Conservation (phyloP, 2,329 filamentous ascomycete species). For the Epicoccum nigrum region DNA sequence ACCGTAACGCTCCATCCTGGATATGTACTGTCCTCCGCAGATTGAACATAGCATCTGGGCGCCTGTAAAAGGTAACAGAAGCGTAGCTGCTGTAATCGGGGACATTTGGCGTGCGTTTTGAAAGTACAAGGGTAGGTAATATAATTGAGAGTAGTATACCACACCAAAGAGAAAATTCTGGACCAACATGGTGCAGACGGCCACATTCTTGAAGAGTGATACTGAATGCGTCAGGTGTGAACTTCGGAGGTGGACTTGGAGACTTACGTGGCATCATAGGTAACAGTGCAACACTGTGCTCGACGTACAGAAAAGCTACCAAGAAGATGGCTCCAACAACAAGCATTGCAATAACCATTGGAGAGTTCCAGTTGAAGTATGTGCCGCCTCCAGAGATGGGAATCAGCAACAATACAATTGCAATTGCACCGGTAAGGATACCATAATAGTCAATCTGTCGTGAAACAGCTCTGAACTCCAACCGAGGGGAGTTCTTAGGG, state of each 20-base stretch:
- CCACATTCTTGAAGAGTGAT: slow-evolving; percentile 60
- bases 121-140: slow-evolving; percentile 67
- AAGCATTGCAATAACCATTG: slow-evolving; percentile 66
- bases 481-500: slow-evolving; percentile 57
- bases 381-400: slow-evolving; percentile 67
- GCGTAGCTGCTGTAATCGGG: slow-evolving; percentile 59
- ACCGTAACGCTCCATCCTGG: slow-evolving; percentile 61
- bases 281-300: slow-evolving; percentile 61
- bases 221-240: slow-evolving; percentile 39
- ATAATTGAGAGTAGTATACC: slow-evolving; percentile 65
- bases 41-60: slow-evolving; percentile 49
- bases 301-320: slow-evolving; percentile 54
- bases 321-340: slow-evolving; percentile 55
- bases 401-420: slow-evolving; percentile 66
- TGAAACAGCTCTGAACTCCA: slow-evolving; percentile 14
- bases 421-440: slow-evolving; percentile 60
- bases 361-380: slow-evolving; percentile 62
- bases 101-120: slow-evolving; percentile 61
- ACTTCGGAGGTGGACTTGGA: background rate
- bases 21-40: slow-evolving; percentile 64
- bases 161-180: slow-evolving; percentile 67
- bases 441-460: slow-evolving; percentile 63
- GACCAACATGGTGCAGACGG: slow-evolving; percentile 61
- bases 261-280: slow-evolving; percentile 63
- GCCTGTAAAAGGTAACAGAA: slow-evolving; percentile 49